phyloP scores from a whole-genome alignment of 2,329 filamentous ascomycete species.

The Clonostachys sp. region DNA sequence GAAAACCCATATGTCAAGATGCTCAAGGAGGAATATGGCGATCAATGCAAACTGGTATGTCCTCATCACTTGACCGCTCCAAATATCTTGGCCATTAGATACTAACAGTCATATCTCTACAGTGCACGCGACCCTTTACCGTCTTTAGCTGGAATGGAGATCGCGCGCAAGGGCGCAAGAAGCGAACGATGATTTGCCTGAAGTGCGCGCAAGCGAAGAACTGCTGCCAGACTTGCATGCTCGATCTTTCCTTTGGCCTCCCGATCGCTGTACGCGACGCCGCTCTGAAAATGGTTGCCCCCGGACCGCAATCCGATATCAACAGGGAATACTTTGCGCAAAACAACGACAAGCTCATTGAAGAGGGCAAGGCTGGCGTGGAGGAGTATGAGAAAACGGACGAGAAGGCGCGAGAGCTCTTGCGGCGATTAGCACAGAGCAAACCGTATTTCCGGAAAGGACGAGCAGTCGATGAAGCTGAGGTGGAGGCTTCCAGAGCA shows the following conservation, averaged over 20 bases:
- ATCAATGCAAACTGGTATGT: slow-evolving; percentile 67
- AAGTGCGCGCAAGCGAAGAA: slow-evolving; percentile 97
- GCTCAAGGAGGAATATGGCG: slow-evolving; percentile 95
- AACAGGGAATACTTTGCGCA: slow-evolving; percentile 98
- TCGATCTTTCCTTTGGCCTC: slow-evolving; percentile 91
- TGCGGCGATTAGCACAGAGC: slow-evolving; percentile 80
- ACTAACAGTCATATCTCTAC: neutral
- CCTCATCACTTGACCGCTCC: neutral
- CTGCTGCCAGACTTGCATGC: slow-evolving; percentile 98
- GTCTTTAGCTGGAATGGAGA: slow-evolving; percentile 94
- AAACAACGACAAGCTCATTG: slow-evolving; percentile 92
- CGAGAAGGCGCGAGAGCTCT: slow-evolving; percentile 86
- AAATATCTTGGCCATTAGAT: slow-evolving; percentile 3
- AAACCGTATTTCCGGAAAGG: slow-evolving; percentile 95
- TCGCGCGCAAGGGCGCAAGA: slow-evolving; percentile 80
- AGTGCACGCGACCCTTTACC: slow-evolving; percentile 91
- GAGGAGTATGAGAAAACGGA: slow-evolving; percentile 97
- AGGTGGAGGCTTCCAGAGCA: slow-evolving; percentile 24
- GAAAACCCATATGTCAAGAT: slow-evolving; percentile 98
- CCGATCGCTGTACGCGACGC: slow-evolving; percentile 95
- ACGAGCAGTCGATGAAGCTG: slow-evolving; percentile 60
- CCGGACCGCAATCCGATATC: slow-evolving; percentile 85
- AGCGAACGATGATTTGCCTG: slow-evolving; percentile 90
- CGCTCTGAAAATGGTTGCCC: slow-evolving; percentile 94
- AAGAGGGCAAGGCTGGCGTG: slow-evolving; percentile 78